Evolutionary conservation across 352 stramenopile species (phyloP).

Genomic region (Blastocystis sp.): DNA sequence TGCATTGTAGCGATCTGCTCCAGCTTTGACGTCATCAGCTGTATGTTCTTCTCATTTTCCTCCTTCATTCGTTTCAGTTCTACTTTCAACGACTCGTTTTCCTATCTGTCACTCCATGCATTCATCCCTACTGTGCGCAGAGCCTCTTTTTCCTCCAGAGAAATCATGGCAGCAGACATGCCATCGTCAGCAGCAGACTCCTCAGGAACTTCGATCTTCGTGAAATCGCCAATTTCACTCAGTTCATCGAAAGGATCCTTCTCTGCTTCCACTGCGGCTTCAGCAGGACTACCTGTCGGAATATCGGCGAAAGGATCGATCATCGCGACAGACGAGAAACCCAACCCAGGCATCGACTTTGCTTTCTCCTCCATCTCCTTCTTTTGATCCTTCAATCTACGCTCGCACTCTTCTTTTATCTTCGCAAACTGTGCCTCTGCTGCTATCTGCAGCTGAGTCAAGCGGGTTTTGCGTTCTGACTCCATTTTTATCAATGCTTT

Average conservation of each 20-base stretch:
- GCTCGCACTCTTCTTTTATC: slow-evolving; percentile 4
- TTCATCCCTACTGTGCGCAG: background rate
- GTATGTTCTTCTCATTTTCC: slow-evolving; percentile 43
- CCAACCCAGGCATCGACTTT: background rate
- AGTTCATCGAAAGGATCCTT: slow-evolving; percentile 14
- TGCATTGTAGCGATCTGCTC: slow-evolving; percentile 49
- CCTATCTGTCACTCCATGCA: background rate
- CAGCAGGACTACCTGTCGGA: background rate
- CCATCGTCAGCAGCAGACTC: background rate
- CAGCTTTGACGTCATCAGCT: slow-evolving; percentile 32
- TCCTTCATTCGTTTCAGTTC: background rate
- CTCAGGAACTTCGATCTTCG: background rate
- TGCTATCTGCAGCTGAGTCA: background rate
- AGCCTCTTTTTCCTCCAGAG: background rate
- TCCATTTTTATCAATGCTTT: background rate
- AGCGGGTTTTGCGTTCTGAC: background rate
- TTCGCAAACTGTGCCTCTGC: background rate
- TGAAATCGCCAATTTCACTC: background rate
- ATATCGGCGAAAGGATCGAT: slow-evolving; percentile 32
- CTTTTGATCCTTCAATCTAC: slow-evolving; percentile 10
- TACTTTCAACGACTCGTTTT: background rate
- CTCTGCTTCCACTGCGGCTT: background rate
- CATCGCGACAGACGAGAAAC: background rate
- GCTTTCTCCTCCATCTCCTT: background rate
- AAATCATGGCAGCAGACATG: background rate